Evolutionary conservation across 192 early-diverging fungal genomes (phyloP).

Genomic region (Martensiomyces pterosporus): DNA sequence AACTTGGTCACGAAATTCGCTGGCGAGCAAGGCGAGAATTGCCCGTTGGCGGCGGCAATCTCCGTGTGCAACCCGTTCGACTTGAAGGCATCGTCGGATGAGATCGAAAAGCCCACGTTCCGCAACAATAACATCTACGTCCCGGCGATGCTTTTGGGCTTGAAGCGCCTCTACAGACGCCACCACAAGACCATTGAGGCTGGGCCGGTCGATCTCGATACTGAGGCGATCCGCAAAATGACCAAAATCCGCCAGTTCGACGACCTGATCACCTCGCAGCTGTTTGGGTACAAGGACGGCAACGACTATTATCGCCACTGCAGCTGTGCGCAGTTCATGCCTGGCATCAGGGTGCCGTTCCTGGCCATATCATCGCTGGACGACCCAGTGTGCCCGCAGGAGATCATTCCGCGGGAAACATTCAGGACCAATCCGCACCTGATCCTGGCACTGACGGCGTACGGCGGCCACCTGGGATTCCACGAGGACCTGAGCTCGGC

Average conservation of each 20-base stretch:
- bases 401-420: constrained; percentile 70
- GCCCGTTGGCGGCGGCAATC: constrained; percentile 68
- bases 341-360: constrained; percentile 68
- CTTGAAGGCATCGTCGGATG: constrained; percentile 52
- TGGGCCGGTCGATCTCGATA: constrained; percentile 45
- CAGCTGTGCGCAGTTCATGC: constrained; percentile 58
- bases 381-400: constrained; percentile 78
- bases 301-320: constrained; percentile 75
- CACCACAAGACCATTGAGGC: constrained; percentile 50
- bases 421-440: constrained; percentile 73
- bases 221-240: constrained; percentile 52
- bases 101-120: constrained; percentile 52
- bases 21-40: constrained; percentile 75
- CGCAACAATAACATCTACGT: constrained; percentile 58
- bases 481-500: constrained; percentile 54
- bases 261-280: constrained; percentile 62
- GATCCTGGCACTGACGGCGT: constrained; percentile 70
- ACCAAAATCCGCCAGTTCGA: constrained; percentile 79
- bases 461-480: constrained; percentile 93
- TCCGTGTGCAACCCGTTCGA: constrained; percentile 89
- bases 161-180: constrained; percentile 52
- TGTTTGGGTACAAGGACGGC: constrained; percentile 77
- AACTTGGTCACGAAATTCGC: constrained; percentile 90
- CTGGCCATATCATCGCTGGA: constrained; percentile 82
- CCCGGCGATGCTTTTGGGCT: constrained; percentile 53